Evolutionary conservation across 306 rosid species (phyloP), one percentile per base, ranked within the genome.

Genomic region (Inga laurina): DNA sequence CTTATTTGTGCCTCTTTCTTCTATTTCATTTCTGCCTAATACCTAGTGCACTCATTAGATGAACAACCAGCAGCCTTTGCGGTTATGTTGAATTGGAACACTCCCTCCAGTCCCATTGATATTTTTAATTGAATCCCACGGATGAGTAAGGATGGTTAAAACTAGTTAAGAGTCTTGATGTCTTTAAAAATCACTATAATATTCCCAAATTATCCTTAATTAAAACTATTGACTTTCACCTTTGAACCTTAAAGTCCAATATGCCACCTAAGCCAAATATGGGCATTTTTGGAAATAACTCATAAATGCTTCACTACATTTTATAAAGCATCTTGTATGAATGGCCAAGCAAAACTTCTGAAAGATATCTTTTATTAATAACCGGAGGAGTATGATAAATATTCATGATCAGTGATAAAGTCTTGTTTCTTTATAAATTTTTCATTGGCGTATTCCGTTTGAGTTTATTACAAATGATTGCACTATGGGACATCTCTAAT

Each of bases 1-100:
- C 67, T 84, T 80, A 64, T 59, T 56, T 37, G 8, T 39, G 43
- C 43, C 43, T 6, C 43, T 39, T 39, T 67, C 61, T 62, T 43
- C n/a, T 4, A 67, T 82, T 79, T 78, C 34, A 76, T 79, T 62
- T 76, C 64, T 70, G 27, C n/a, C 24, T 8, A 8, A 43, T 52
- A 39, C n/a, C 14, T 19, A 2, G 69, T 65, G 43, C 18, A 27
- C 51, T 51, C 41, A 27, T 48, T 57, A 37, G 59, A 80, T 75
- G 78, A 69, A 57, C 59, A 22, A 65, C 66, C 68, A 54, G 61
- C 72, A 45, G 41, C 30, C 51, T 39, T 48, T 81, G 66, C 41
- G 43, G 61, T 61, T 56, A 54, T 79, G 65, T 32, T 75, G 69
- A 68, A 75, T 9, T 35, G 51, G 41, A 49, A 13, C 15, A 15